Conservation (phyloP, 2,329 filamentous ascomycete species). For the Aspergillus proliferans region DNA sequence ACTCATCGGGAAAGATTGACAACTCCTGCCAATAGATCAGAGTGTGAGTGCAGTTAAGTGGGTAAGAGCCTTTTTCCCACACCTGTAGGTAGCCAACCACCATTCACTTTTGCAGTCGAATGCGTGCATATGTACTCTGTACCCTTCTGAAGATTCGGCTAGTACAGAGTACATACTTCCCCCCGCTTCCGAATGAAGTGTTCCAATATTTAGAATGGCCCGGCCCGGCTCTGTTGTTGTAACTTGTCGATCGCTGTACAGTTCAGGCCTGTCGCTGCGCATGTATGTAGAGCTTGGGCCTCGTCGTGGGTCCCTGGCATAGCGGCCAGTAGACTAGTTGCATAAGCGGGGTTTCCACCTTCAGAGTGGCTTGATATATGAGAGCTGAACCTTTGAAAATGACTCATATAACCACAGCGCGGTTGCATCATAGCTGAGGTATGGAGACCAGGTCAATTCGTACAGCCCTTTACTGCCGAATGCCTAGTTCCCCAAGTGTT, state of each 20-base stretch:
- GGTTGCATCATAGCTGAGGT: not conserved
- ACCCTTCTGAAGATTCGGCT: not conserved
- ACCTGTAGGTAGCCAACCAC: not conserved
- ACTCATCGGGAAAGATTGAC: not conserved
- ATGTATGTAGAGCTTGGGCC: not conserved
- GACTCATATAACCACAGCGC: not conserved
- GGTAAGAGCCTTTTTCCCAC: too few relatives aligned
- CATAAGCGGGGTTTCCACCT: not conserved
- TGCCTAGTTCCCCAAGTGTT: not conserved
- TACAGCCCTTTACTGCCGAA: not conserved
- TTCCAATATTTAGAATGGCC: not conserved
- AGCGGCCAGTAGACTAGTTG: not conserved
- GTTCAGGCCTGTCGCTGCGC: not conserved
- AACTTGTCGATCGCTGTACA: not conserved
- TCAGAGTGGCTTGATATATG: constrained; percentile 1
- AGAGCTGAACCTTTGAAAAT: not conserved
- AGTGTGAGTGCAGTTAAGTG: too few relatives aligned
- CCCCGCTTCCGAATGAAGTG: not conserved
- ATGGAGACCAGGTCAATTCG: not conserved
- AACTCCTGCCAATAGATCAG: not conserved
- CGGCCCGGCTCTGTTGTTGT: not conserved
- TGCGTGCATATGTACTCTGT: not conserved
- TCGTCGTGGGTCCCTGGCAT: not conserved
- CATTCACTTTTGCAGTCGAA: not conserved
- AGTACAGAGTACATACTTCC: not conserved